phyloP scores from a whole-genome alignment of 1,284 basidiomycete genomes.

The Trichosporon inkin region DNA sequence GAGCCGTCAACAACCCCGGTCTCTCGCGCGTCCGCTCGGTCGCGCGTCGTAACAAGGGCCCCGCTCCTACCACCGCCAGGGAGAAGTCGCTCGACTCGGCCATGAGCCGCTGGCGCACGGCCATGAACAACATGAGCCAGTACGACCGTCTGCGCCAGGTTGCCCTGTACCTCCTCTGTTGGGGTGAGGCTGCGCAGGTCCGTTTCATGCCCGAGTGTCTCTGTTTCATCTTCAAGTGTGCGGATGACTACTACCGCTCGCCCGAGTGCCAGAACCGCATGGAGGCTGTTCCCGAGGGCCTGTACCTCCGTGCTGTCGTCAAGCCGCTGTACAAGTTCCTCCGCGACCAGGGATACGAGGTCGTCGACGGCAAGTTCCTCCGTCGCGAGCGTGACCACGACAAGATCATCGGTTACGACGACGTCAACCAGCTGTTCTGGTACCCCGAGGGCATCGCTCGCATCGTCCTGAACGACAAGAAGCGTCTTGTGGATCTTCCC shows the following conservation, averaged over 20 bases:
- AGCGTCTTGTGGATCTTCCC: slow-evolving; percentile 80
- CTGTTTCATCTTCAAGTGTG: slow-evolving; percentile 99
- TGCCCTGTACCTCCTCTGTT: slow-evolving; percentile 90
- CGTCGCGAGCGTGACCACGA: slow-evolving; percentile 90
- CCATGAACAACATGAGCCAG: slow-evolving; percentile 98
- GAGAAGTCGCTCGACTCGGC: slow-evolving; percentile 86
- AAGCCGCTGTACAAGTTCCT: slow-evolving; percentile 98
- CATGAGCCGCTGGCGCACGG: slow-evolving; percentile 87
- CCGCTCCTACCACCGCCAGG: slow-evolving; percentile 54
- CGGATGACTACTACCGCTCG: slow-evolving; percentile 98
- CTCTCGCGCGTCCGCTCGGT: slow-evolving; percentile 77
- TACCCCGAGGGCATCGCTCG: slow-evolving; percentile 97
- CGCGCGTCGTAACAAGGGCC: slow-evolving; percentile 55
- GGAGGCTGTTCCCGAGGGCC: slow-evolving; percentile 90
- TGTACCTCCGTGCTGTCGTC: slow-evolving; percentile 85
- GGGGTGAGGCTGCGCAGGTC: slow-evolving; percentile 98
- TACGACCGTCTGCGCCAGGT: slow-evolving; percentile 97
- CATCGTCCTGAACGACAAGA: slow-evolving; percentile 85
- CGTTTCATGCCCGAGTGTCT: slow-evolving; percentile 97
- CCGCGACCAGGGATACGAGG: slow-evolving; percentile 96
- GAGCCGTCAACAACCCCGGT: slow-evolving; percentile 85
- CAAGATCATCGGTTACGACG: slow-evolving; percentile 95
- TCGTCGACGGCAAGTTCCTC: slow-evolving; percentile 92
- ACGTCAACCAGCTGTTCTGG: slow-evolving; percentile 99
- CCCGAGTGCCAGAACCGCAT: slow-evolving; percentile 95